Base-by-base conservation (phyloP, 108 stramenopile genomes). In the Cyclotella cryptica region DNA sequence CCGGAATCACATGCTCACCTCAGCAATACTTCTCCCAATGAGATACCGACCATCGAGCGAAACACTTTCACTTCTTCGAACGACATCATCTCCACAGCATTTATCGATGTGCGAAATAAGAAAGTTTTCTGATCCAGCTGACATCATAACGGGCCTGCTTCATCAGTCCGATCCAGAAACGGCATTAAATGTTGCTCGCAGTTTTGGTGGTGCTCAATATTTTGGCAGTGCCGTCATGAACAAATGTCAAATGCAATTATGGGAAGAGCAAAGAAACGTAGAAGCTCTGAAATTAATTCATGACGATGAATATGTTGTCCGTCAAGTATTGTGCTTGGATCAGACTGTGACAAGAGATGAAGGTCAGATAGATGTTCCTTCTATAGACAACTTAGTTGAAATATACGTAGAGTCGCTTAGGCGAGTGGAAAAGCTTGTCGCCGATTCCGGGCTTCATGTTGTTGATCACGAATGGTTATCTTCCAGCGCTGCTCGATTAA, bases 291-390 rank as follows among this genome's bases (percentile, higher is more conserved):
- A 61, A 53, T 51, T 77, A 0, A 46, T 85, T 43, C 78, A 80
- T 30, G 71, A 85, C 39, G 70, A 77, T 71, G 69, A 65, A 10
- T 85, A 85, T 64, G 80, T 85, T 5, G 72, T 85, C 29, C 18
- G 61, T 30, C 49, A 77, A 51, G 75, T 80, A 13, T 39, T 73
- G 53, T 30, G 63, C 19, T 64, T 81, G 35, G 54, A 65, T 41
- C 28, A 55, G 53, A 59, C 18, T 26, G 13, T 46, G 8, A 53
- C 29, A 28, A 19, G 55, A 4, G 51, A 66, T n/a, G 17, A 44
- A n/a, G n/a, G 28, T 19, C 15, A 52, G 49, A 19, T 67, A 41
- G 66, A 60, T 43, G 62, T 21, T 27, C 29, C 82, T 19, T 29
- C 9, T 54, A 59, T 72, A 39, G 30, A 63, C 29, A 45, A 66